Base-by-base conservation (phyloP, 1,139 yeast genomes). In the Diutina neorugosa region DNA sequence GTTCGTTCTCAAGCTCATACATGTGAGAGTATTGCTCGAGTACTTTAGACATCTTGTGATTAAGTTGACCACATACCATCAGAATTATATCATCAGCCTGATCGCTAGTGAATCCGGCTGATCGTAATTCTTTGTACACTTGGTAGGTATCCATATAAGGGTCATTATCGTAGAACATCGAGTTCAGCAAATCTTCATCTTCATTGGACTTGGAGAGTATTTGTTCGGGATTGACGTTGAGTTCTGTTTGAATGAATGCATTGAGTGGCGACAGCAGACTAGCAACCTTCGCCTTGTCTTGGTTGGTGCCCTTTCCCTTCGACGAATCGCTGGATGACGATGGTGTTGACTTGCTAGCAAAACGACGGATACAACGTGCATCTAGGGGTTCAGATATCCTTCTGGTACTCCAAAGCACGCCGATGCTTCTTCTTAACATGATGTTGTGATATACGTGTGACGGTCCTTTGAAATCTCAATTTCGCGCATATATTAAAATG, bases 1-100 rank as follows among this genome's bases (percentile, higher is more conserved):
- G 78, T 61, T 90, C 96, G 62, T 90, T 91, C 57, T 89, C 96
- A 18, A 89, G 71, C 58, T 88, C 96, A 58, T 80, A 80, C 25
- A 70, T 69, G 42, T 88, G 87, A 8, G 89, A 75, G 61, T 80
- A 81, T 56, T 77, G 78, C 2, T 77, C 74, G 41, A 81, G 75
- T 49, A 86, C 70, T 60, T 80, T 78, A 6, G 77, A 70, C 53
- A 90, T 71, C 54, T 84, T 78, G 19, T 74, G 62, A 55, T 80
- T 76, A 54, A 85, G 63, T 53, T 78, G 79, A 7, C 69, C 69
- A 37, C 78, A 69, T 11, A 84, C 64, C 49, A 84, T 64, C 40
- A 70, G 68, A 55, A 84, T 69, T 1, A 85, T 68, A 16, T 75
- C 67, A 55, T 77, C 80, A 23, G 85, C 71, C 63, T 86, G 88